Percentiles rank a stretch among this genome's conserved stretches.
These are phyloP conservation scores for Coccomyxa subellipsoidea DNA, from an alignment of 163 green algal species.

Conservation along the genomic window DNA sequence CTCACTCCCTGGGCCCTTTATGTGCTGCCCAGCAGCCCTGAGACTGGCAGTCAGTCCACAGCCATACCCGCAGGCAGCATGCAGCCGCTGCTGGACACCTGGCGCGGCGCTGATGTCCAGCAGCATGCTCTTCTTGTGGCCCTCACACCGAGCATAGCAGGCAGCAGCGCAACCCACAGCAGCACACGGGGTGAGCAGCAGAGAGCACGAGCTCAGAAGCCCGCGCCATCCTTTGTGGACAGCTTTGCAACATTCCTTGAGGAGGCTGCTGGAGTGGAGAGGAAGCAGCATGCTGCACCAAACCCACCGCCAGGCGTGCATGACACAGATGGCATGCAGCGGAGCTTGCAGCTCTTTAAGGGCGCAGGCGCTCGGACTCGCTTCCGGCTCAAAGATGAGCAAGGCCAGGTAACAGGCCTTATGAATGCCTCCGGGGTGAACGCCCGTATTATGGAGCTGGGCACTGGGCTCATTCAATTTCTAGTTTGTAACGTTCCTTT, in stretches of 20 bases:
- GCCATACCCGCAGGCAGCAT: neutral
- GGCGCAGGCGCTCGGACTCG: neutral
- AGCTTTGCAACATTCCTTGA: conserved; percentile 7
- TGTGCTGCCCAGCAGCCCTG: neutral
- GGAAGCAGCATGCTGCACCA: neutral
- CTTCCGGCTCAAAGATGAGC: neutral
- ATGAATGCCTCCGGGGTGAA: no score
- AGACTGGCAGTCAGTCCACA: neutral
- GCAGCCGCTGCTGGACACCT: neutral
- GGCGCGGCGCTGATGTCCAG: neutral
- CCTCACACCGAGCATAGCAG: neutral
- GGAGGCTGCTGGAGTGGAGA: neutral
- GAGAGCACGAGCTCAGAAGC: neutral
- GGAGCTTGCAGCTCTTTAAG: neutral
- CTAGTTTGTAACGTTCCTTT: no score
- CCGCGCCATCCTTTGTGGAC: neutral
- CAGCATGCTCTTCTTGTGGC: neutral
- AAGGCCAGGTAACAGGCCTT: neutral
- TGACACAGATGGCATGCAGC: neutral
- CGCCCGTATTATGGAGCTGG: no score
- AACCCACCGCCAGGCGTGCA: neutral
- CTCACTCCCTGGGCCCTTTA: neutral
- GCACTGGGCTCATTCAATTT: no score
- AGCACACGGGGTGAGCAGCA: neutral
- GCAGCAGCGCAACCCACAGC: neutral